Conservation (phyloP, 768 basidiomycete genomes). For the Tylopilus balloui region DNA sequence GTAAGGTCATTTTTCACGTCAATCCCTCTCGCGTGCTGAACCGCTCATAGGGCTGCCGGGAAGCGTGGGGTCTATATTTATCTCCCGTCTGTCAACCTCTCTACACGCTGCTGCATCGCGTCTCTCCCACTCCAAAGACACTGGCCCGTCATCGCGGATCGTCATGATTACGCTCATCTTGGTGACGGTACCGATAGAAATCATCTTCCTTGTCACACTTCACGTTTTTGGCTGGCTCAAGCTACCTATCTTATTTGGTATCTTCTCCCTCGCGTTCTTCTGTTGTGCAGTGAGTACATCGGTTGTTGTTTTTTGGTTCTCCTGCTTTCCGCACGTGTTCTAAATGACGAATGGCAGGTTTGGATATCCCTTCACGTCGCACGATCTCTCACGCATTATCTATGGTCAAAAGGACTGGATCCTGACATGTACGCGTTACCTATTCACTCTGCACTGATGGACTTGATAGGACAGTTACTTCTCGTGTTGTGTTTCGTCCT, state of each 20-base stretch:
- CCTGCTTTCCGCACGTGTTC: neutral
- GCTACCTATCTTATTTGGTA: conserved; percentile 63
- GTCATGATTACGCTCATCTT: conserved; percentile 66
- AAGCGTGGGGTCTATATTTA: conserved; percentile 84
- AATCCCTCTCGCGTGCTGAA: neutral
- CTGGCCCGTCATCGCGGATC: conserved; percentile 41
- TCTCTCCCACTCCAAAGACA: conserved; percentile 1
- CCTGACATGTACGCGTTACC: conserved; percentile 95
- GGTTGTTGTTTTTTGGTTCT: neutral
- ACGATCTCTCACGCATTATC: conserved; percentile 58
- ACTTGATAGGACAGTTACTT: conserved; percentile 76
- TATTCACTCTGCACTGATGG: conserved; percentile 84
- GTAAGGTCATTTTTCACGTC: conserved; percentile 35
- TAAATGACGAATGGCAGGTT: conserved; percentile 46
- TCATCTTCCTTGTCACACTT: conserved; percentile 67
- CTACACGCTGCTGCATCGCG: conserved; percentile 51
- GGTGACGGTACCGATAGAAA: conserved; percentile 77
- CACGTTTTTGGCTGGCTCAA: conserved; percentile 72
- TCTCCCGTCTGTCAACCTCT: conserved; percentile 86
- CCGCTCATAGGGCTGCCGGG: conserved; percentile 72
- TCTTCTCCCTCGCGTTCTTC: conserved; percentile 65
- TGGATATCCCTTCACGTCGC: conserved; percentile 66
- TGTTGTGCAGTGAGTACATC: conserved; percentile 63
- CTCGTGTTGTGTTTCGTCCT: conserved; percentile 74
- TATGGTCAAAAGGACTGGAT: conserved; percentile 76